These are phyloP conservation scores for Spathaspora sp. DNA, from an alignment of 1,139 yeast genomes.

Conservation along the genomic window DNA sequence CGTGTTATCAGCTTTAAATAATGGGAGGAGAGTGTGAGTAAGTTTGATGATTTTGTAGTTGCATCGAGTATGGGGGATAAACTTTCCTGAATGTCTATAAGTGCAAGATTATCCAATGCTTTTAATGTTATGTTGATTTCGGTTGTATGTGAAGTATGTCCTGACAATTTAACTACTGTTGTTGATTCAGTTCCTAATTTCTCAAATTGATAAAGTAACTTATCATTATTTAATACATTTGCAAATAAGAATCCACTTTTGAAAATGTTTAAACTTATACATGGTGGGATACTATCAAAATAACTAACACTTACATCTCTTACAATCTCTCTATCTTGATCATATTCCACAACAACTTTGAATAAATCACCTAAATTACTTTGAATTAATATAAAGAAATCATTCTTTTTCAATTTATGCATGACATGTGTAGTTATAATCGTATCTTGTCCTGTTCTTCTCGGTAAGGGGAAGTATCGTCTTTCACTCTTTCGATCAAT, in stretches of 20 bases:
- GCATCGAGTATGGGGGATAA: constrained; percentile 61
- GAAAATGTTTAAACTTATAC: constrained; percentile 57
- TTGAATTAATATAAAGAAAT: constrained; percentile 74
- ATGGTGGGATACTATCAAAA: constrained; percentile 73
- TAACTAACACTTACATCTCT: constrained; percentile 39
- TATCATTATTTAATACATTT: constrained; percentile 62
- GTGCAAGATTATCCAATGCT: constrained; percentile 55
- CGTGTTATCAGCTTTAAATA: constrained; percentile 53
- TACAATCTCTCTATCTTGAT: constrained; percentile 42
- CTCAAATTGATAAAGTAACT: constrained; percentile 72
- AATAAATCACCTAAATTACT: constrained; percentile 74
- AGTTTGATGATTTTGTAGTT: constrained; percentile 32
- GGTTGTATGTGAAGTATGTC: constrained; percentile 7
- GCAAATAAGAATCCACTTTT: constrained; percentile 77
- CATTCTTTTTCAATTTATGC: constrained; percentile 58
- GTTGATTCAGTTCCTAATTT: constrained; percentile 52
- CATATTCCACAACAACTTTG: constrained; percentile 54
- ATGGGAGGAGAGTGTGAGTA: constrained; percentile 28
- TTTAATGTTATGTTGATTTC: constrained; percentile 16
- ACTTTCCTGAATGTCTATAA: constrained; percentile 53
- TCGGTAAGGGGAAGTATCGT: constrained; percentile 43
- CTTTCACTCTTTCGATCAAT: constrained; percentile 21
- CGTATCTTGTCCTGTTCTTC: constrained; percentile 29
- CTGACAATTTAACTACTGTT: constrained; percentile 18
- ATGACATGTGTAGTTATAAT: constrained; percentile 56